Base-by-base conservation (phyloP, 163 green algal species). In the Volvox carteri region DNA sequence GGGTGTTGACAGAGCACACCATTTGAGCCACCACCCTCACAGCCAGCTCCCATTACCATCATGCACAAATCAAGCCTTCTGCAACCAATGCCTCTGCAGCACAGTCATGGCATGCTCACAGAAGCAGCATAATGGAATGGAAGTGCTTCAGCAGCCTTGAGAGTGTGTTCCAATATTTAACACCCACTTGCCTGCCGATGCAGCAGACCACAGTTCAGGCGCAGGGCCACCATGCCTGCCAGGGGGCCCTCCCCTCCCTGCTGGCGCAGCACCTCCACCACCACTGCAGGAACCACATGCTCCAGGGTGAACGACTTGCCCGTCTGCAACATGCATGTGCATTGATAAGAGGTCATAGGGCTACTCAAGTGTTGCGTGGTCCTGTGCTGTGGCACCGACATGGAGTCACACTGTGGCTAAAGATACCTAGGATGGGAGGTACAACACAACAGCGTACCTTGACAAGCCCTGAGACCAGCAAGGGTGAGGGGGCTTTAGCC, bases 281-380 rank as follows among this genome's bases (percentile, higher is more conserved):
- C 37, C 37, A 85, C 54, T 23, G 54, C 56, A 39, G 56, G 77
- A 30, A 85, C 56, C 35, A 85, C 37, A 56, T 56, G 37, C 37
- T 75, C 39, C 54, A 75, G 54, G 37, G 54, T 75, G 77, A 28
- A 85, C 37, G 77, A 75, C 77, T 85, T 85, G 25, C 77, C 77
- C 37, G 54, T 67, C 77, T 85, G 77, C 37, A 42, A 39, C 37
- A 58, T 73, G 33, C 35, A 52, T 52, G 50, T n/a, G n/a, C 5
- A 6, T 21, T 58, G 1, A 58, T 25, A 42, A 8, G 44, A 37
- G 3, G 35, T 28, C 37, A 77, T 30, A 12, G n/a, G 37, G 68
- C 19, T 12, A 39, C 37, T 54, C 7, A 16, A 33, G 68, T 78
- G 58, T 4, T 79, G 68, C n/a, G 68, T 4, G 35, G 37, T 54